Evolutionary conservation across 2,329 filamentous ascomycete species (phyloP).

Genomic region (Aspergillaceae sp.): DNA sequence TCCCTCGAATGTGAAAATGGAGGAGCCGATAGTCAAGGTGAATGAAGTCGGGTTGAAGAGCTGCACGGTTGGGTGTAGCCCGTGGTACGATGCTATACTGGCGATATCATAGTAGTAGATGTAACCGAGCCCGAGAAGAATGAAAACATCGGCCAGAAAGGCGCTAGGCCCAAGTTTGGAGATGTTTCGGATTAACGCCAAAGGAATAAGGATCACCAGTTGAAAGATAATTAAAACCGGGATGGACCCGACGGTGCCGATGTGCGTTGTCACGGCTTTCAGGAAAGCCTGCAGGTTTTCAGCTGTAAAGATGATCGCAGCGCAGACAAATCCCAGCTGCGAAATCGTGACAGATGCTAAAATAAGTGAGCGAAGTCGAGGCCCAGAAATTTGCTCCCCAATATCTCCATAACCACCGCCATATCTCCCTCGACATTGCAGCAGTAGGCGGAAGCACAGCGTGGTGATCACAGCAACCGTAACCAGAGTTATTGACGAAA

Average conservation of each 20-base stretch:
- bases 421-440: constrained; percentile 56
- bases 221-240: constrained; percentile 64
- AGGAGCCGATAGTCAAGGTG: constrained; percentile 93
- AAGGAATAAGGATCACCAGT: constrained; percentile 83
- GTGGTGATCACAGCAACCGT: constrained; percentile 58
- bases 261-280: constrained; percentile 48
- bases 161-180: constrained; percentile 91
- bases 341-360: constrained; percentile 63
- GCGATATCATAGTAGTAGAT: constrained; percentile 89
- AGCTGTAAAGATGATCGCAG: constrained; percentile 67
- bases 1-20: constrained; percentile 95
- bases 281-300: constrained; percentile 64
- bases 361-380: constrained; percentile 55
- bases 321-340: constrained; percentile 69
- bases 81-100: constrained; percentile 63
- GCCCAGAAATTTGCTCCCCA: constrained; percentile 57
- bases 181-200: constrained; percentile 87
- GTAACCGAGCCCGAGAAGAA: constrained; percentile 80
- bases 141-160: constrained; percentile 83
- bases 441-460: constrained; percentile 62
- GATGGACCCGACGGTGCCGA: constrained; percentile 44
- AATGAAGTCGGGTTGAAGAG: constrained; percentile 82
- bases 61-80: constrained; percentile 69
- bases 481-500: constrained; percentile 61
- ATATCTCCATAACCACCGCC: constrained; percentile 69